phyloP scores from a whole-genome alignment of 2,329 filamentous ascomycete species.

The Calonectria honghensis region DNA sequence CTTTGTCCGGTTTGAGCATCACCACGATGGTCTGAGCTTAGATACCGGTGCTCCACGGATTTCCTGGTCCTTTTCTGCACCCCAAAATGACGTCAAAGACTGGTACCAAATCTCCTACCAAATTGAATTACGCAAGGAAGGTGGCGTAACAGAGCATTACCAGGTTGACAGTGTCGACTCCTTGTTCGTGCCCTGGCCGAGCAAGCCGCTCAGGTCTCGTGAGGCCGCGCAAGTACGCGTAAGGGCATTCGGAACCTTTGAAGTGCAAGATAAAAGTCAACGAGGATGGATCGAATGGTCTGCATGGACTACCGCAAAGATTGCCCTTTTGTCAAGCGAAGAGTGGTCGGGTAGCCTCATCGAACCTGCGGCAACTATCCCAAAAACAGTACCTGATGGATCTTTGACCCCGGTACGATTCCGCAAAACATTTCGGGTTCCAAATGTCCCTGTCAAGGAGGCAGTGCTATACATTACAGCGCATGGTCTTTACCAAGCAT shows the following conservation, averaged over 20 bases:
- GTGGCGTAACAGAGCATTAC: not conserved
- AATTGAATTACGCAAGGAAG: not conserved
- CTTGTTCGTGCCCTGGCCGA: not conserved
- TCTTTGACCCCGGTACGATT: not conserved
- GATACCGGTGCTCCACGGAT: not conserved
- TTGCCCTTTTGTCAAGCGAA: not conserved
- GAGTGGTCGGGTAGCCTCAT: not conserved
- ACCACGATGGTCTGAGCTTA: not conserved
- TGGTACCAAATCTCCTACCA: not conserved
- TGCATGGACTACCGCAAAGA: not conserved
- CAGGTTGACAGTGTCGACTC: not conserved
- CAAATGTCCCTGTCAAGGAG: not conserved
- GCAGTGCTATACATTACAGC: slow-evolving; percentile 66
- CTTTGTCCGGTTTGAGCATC: not conserved
- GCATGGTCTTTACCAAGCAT: slow-evolving; percentile 64
- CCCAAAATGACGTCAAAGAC: not conserved
- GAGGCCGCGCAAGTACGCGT: not conserved
- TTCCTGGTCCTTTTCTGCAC: not conserved
- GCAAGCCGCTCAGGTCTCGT: not conserved
- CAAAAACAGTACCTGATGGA: not conserved
- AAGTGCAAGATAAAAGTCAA: not conserved
- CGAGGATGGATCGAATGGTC: not conserved
- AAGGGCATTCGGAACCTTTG: not conserved
- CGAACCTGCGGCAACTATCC: not conserved
- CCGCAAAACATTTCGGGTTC: not conserved